These are phyloP conservation scores for Guadua angustifolia DNA, from an alignment of 176 grass and related monocot genomes.

Conservation along the genomic window DNA sequence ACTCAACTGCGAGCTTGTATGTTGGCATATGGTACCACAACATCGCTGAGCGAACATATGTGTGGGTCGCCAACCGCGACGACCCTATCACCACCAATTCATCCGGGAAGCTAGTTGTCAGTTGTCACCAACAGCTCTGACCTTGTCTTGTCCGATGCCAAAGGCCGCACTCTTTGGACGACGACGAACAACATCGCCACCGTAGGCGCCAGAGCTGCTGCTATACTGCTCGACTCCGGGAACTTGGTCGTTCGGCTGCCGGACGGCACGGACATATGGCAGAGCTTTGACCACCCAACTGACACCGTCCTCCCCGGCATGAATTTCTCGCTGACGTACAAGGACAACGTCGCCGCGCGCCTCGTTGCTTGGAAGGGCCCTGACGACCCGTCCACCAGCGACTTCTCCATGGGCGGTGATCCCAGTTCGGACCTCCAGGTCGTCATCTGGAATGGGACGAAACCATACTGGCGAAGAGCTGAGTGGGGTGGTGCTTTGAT, in stretches of 20 bases:
- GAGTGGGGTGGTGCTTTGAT: too few relatives aligned
- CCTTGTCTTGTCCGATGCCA: not conserved
- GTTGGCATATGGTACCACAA: constrained; percentile 31
- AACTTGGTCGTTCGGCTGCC: constrained; percentile 42
- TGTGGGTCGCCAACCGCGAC: constrained; percentile 60
- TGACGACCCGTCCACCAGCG: constrained; percentile 38
- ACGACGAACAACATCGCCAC: not conserved
- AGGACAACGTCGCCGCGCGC: not conserved
- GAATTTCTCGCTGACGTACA: constrained; percentile 22
- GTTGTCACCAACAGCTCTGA: constrained; percentile 26
- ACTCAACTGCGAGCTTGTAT: constrained; percentile 28
- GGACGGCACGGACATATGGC: constrained; percentile 29
- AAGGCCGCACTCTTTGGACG: constrained; percentile 10
- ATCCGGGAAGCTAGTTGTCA: not conserved
- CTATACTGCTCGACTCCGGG: not conserved
- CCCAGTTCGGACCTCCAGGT: constrained; percentile 8
- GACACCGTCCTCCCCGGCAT: constrained; percentile 47
- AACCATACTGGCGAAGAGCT: not conserved
- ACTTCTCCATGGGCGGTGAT: constrained; percentile 31
- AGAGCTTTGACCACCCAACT: constrained; percentile 50
- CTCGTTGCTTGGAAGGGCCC: constrained; percentile 40
- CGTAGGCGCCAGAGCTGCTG: not conserved
- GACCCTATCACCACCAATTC: constrained; percentile 9
- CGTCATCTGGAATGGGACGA: constrained; percentile 4
- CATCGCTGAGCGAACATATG: constrained; percentile 17